phyloP scores from a whole-genome alignment of 2,329 filamentous ascomycete genomes.

The Fusarium nurragi region DNA sequence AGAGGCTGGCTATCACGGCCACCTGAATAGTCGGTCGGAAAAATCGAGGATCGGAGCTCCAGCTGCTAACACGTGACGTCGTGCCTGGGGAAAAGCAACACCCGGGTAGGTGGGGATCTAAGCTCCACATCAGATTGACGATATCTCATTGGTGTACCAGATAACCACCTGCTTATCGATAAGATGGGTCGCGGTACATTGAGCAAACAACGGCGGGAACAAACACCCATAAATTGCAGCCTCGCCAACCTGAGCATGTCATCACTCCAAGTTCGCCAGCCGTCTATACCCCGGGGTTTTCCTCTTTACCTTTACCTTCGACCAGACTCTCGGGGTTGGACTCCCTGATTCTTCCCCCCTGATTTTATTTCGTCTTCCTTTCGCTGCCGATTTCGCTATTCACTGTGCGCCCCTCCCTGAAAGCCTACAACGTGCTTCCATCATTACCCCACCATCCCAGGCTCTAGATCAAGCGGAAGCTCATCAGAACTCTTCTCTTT shows the following conservation, averaged over 20 bases:
- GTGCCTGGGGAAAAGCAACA: neutral
- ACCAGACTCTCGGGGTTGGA: conserved; percentile 25
- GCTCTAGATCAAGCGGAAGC: conserved; percentile 6
- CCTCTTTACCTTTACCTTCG: conserved; percentile 15
- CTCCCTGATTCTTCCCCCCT: neutral
- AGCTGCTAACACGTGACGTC: conserved; percentile 35
- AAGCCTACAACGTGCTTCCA: conserved; percentile 16
- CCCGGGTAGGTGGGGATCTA: neutral
- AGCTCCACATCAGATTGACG: neutral
- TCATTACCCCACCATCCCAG: conserved; percentile 35
- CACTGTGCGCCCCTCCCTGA: conserved; percentile 21
- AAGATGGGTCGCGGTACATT: conserved; percentile 28
- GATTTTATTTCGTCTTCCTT: neutral
- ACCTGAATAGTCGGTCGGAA: conserved; percentile 48
- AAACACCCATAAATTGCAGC: conserved; percentile 40
- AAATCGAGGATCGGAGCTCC: conserved; percentile 44
- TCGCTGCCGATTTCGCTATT: neutral
- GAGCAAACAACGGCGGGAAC: conserved; percentile 16
- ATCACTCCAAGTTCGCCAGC: conserved; percentile 31
- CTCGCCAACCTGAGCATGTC: conserved; percentile 41
- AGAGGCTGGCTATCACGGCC: conserved; percentile 40
- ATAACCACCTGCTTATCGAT: conserved; percentile 34
- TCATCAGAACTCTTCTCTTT: neutral
- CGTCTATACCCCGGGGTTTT: conserved; percentile 24
- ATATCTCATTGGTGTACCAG: neutral